These are phyloP conservation scores for Sanghuangporus baumii DNA, from an alignment of 1,284 basidiomycete genomes.

Conservation along the genomic window DNA sequence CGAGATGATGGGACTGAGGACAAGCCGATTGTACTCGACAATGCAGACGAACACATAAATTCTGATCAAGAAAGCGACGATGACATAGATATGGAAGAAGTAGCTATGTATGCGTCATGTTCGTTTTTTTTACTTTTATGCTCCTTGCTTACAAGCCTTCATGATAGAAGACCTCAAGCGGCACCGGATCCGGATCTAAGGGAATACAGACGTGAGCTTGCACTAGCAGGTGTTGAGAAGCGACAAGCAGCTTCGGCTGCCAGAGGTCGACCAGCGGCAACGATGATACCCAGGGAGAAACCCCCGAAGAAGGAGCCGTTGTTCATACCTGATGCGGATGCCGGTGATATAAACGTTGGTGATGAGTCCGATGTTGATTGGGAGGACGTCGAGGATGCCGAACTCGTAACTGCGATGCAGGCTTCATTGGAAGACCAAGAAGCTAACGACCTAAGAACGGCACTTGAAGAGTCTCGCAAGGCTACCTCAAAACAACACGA, in stretches of 20 bases:
- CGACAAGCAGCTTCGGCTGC: conserved; percentile 40
- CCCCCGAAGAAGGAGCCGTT: conserved; percentile 35
- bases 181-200: conserved; percentile 60
- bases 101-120: conserved; percentile 49
- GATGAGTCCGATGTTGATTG: conserved; percentile 5
- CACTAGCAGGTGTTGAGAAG: conserved; percentile 56
- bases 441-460: conserved; percentile 10
- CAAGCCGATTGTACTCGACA: conserved; percentile 86
- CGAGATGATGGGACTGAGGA: conserved; percentile 71
- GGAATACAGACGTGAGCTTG: conserved; percentile 59
- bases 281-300: conserved; percentile 28
- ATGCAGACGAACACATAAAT: conserved; percentile 33
- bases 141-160: conserved; percentile 19
- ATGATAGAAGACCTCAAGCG: conserved; percentile 29
- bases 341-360: conserved; percentile 3
- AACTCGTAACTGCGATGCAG: conserved; percentile 17
- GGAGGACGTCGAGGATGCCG: conserved; percentile 27
- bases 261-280: conserved; percentile 27
- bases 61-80: conserved; percentile 30
- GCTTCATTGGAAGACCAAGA: conserved; percentile 23
- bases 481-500: not conserved
- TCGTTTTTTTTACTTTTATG: conserved; percentile 4
- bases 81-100: conserved; percentile 74
- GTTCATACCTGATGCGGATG: conserved; percentile 50
- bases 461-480: conserved; percentile 15